phyloP scores from a whole-genome alignment of 495 filamentous ascomycete species.

The Rusavskia elegans region DNA sequence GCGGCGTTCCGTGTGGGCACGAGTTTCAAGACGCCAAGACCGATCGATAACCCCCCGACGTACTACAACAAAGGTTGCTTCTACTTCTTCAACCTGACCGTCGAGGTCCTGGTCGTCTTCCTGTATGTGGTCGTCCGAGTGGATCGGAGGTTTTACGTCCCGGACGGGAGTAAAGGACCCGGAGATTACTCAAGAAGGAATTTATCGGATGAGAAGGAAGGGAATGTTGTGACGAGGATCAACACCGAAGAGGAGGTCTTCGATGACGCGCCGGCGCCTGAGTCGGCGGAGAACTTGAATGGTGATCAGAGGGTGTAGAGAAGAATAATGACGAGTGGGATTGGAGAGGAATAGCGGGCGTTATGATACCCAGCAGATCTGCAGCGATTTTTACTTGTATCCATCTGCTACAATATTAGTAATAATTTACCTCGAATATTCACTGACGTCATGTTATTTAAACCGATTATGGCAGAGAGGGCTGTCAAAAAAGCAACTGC shows the following conservation, averaged over 20 bases:
- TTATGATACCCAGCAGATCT: too few relatives aligned
- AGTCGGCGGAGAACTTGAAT: background rate
- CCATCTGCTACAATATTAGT: too few relatives aligned
- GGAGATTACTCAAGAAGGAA: slow-evolving; percentile 14
- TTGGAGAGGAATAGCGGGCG: too few relatives aligned
- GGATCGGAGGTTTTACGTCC: slow-evolving; percentile 61
- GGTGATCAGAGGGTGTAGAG: too few relatives aligned
- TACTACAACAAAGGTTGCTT: slow-evolving; percentile 57
- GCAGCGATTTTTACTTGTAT: too few relatives aligned
- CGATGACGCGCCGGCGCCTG: slow-evolving; percentile 6
- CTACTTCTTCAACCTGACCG: slow-evolving; percentile 61
- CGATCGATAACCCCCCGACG: slow-evolving; percentile 39
- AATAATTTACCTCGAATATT: too few relatives aligned
- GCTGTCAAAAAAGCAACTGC: too few relatives aligned
- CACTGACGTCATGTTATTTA: too few relatives aligned
- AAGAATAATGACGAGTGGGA: too few relatives aligned
- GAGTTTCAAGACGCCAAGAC: slow-evolving; percentile 34
- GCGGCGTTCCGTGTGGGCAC: slow-evolving; percentile 51
- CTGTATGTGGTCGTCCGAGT: slow-evolving; percentile 49
- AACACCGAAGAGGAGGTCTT: slow-evolving; percentile 13
- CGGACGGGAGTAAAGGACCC: slow-evolving; percentile 21
- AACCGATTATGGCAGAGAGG: too few relatives aligned
- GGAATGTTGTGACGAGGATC: slow-evolving; percentile 1
- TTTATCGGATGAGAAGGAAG: background rate
- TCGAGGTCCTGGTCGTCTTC: slow-evolving; percentile 54